phyloP scores from a whole-genome alignment of 2,329 filamentous ascomycete genomes.

The Thelonectria rubi region DNA sequence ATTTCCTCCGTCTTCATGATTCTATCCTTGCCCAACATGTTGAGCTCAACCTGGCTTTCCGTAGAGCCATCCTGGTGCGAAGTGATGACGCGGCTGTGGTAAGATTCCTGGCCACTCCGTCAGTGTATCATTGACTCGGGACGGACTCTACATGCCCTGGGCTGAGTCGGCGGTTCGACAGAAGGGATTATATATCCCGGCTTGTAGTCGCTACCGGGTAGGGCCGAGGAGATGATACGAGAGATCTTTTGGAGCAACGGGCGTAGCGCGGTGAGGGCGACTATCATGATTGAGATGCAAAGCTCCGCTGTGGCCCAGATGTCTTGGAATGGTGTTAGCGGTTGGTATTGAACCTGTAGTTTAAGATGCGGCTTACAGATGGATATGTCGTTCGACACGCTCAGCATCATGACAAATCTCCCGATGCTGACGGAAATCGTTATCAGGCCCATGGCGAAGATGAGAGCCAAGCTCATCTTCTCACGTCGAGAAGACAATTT shows the following conservation, averaged over 20 bases:
- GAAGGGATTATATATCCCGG: slow-evolving; percentile 1
- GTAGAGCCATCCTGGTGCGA: background rate
- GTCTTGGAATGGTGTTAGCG: background rate
- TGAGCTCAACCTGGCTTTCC: slow-evolving; percentile 25
- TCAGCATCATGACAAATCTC: slow-evolving; percentile 32
- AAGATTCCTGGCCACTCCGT: background rate
- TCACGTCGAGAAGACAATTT: slow-evolving; percentile 30
- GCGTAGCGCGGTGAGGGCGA: slow-evolving; percentile 27
- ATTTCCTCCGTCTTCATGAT: slow-evolving; percentile 29
- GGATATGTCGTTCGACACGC: slow-evolving; percentile 21
- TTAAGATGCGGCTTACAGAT: slow-evolving; percentile 18
- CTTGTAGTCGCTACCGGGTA: slow-evolving; percentile 6
- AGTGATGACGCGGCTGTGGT: background rate
- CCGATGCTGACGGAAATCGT: slow-evolving; percentile 36
- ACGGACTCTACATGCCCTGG: background rate
- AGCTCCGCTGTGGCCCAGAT: slow-evolving; percentile 31
- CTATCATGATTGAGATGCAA: slow-evolving; percentile 30
- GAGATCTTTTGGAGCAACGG: slow-evolving; percentile 24
- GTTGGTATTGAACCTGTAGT: background rate
- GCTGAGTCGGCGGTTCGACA: background rate
- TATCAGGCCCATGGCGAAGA: slow-evolving; percentile 33
- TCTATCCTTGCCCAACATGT: background rate
- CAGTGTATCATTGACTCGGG: slow-evolving; percentile 6
- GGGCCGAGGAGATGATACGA: slow-evolving; percentile 6
- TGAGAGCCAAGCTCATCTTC: slow-evolving; percentile 31